Percentiles rank a stretch among this genome's conserved stretches.
Conservation (phyloP, 805 yeast genomes). For the Cyberlindnera veronae region DNA sequence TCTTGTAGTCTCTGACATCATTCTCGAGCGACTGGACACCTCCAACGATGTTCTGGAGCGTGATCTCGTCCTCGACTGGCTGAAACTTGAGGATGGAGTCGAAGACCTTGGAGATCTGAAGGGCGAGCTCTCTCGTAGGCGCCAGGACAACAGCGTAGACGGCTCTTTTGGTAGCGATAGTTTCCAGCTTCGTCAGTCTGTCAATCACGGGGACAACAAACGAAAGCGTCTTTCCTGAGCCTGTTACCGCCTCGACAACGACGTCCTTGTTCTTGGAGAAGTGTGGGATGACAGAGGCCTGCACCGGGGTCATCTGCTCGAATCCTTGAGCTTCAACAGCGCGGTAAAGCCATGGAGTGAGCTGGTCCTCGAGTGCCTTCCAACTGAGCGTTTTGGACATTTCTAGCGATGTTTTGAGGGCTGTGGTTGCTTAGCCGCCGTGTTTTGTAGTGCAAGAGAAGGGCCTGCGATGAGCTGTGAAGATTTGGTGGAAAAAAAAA, state of each 20-base stretch:
- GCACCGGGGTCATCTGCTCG: conserved; percentile 90
- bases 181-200: conserved; percentile 42
- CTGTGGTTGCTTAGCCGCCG: too few relatives aligned
- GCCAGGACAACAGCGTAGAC: conserved; percentile 70
- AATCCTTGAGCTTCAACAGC: conserved; percentile 77
- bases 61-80: conserved; percentile 47
- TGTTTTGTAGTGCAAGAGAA: too few relatives aligned
- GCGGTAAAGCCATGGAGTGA: conserved; percentile 66
- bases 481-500: too few relatives aligned
- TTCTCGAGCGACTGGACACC: conserved; percentile 61
- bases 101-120: conserved; percentile 69
- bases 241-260: conserved; percentile 95
- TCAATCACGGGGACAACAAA: conserved; percentile 81
- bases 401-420: neutral
- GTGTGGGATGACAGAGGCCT: conserved; percentile 89
- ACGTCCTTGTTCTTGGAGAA: conserved; percentile 85
- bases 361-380: conserved; percentile 48
- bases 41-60: conserved; percentile 63
- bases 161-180: conserved; percentile 39
- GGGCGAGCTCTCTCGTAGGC: conserved; percentile 63
- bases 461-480: too few relatives aligned
- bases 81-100: conserved; percentile 52
- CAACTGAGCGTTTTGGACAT: conserved; percentile 51
- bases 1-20: conserved; percentile 59
- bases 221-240: conserved; percentile 96